Base-by-base conservation (phyloP, 2,329 filamentous ascomycete genomes). In the Trichoderma sp. region DNA sequence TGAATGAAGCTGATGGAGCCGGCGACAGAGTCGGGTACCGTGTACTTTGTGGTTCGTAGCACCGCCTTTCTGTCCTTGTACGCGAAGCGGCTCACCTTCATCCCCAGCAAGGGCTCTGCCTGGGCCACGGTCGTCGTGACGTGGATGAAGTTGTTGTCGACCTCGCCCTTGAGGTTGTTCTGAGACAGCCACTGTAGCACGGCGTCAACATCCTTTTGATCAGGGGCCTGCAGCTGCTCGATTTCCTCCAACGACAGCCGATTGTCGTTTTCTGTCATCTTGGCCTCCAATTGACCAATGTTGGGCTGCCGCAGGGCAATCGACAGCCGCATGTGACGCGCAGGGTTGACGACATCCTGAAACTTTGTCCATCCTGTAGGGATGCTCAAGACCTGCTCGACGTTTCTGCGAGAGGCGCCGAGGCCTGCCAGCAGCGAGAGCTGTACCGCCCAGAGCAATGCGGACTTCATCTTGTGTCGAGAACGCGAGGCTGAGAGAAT, bases 1-100 rank as follows among this genome's bases (percentile, higher is more conserved):
- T 85, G 82, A 32, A 87, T 78, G 72, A 87, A 87, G 68, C 80
- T 81, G 68, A 87, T 80, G 70, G 80, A 76, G 2, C 77, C 74
- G 2, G 77, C 74, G 6, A 87, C 78, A 4, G 76, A 73, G 4
- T 78, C 78, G 0, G 86, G 85, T 2, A 87, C 77, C 2, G 80
- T 80, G 74, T 88, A 87, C 20, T 82, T 78, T 12, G 76, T 80
- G 4, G 85, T 82, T 13, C 86, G 82, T 3, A 87, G 77, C 3
- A 85, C 80, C 1, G 81, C 78, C 4, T 74, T 72, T 53, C 79
- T 76, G 43, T 77, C 77, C 5, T 79, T 74, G 73, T 84, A 86
- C 12, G 82, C 77, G 74, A 85, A 87, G 36, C 80, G 79, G 5
- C 76, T 77, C 39, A 87, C 75, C 11, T 80, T 78, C 62, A 83